These are phyloP conservation scores for Panus rudis DNA, from an alignment of 768 basidiomycete genomes.

Conservation along the genomic window DNA sequence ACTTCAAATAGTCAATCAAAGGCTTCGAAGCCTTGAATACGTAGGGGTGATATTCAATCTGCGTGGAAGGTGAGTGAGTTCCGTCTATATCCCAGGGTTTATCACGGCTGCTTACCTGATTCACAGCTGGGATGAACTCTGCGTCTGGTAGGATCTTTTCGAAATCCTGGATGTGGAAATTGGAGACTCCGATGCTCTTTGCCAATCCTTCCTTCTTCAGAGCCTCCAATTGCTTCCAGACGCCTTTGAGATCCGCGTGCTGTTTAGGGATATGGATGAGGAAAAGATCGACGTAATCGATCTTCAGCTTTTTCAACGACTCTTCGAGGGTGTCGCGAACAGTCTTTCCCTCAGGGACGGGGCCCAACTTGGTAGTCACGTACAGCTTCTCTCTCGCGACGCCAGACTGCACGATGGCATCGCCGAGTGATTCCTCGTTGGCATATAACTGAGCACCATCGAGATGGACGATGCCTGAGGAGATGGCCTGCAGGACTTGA, in stretches of 20 bases:
- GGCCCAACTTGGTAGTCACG: conserved; percentile 36
- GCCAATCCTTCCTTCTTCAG: conserved; percentile 34
- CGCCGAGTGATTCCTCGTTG: conserved; percentile 33
- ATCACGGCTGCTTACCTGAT: conserved; percentile 42
- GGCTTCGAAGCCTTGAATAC: conserved; percentile 35
- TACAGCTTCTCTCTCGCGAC: conserved; percentile 32
- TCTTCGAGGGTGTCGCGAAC: conserved; percentile 31
- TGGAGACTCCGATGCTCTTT: conserved; percentile 46
- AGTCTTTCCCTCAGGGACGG: conserved; percentile 23
- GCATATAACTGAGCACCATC: conserved; percentile 33
- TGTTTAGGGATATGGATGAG: conserved; percentile 34
- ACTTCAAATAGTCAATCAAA: conserved; percentile 27
- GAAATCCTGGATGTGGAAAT: conserved; percentile 39
- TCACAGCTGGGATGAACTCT: conserved; percentile 42
- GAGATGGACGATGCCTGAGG: conserved; percentile 30
- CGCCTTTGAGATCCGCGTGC: conserved; percentile 23
- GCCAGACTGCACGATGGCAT: conserved; percentile 26
- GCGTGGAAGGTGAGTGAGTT: no score
- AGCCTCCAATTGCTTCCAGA: conserved; percentile 39
- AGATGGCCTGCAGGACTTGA: conserved; percentile 24
- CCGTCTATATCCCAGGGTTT: background rate
- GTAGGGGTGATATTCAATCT: conserved; percentile 53
- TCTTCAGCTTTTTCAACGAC: conserved; percentile 33
- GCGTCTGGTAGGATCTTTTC: conserved; percentile 37
- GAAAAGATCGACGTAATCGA: conserved; percentile 37